phyloP scores from a whole-genome alignment of 2,329 filamentous ascomycete genomes.

The Mycocentrospora acerina region DNA sequence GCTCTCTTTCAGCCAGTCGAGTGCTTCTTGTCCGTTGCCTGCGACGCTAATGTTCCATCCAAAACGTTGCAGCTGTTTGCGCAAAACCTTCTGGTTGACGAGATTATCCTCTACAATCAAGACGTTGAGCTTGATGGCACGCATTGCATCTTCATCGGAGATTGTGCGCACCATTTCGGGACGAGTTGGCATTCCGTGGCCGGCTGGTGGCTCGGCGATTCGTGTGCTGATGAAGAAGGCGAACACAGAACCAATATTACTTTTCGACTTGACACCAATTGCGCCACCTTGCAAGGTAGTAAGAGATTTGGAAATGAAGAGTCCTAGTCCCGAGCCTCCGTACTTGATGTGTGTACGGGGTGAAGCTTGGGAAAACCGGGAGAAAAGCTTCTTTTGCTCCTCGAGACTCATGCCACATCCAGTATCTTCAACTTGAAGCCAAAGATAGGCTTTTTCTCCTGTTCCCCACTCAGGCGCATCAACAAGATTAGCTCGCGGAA shows the following conservation, averaged over 20 bases:
- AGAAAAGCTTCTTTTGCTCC: slow-evolving; percentile 39
- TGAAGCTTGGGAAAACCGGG: slow-evolving; percentile 32
- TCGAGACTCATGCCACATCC: slow-evolving; percentile 43
- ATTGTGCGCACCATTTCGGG: slow-evolving; percentile 9
- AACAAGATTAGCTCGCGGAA: slow-evolving; percentile 5
- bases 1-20: slow-evolving; percentile 37
- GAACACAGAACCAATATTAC: slow-evolving; percentile 40
- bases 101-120: slow-evolving; percentile 44
- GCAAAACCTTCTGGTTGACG: slow-evolving; percentile 45
- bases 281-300: slow-evolving; percentile 40
- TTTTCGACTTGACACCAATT: slow-evolving; percentile 44
- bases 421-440: slow-evolving; percentile 41
- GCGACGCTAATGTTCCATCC: slow-evolving; percentile 42
- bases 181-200: slow-evolving; percentile 5
- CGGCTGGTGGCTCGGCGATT: slow-evolving; percentile 13
- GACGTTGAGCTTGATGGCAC: slow-evolving; percentile 20
- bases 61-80: slow-evolving; percentile 41
- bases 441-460: slow-evolving; percentile 38
- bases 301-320: slow-evolving; percentile 45
- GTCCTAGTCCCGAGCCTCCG: slow-evolving; percentile 45
- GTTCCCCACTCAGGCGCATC: slow-evolving; percentile 31
- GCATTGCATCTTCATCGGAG: slow-evolving; percentile 26
- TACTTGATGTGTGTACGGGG: slow-evolving; percentile 40
- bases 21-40: slow-evolving; percentile 42
- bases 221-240: slow-evolving; percentile 44